Evolutionary conservation across 805 yeast species (phyloP).

Genomic region (Spathaspora hagerdaliae): DNA sequence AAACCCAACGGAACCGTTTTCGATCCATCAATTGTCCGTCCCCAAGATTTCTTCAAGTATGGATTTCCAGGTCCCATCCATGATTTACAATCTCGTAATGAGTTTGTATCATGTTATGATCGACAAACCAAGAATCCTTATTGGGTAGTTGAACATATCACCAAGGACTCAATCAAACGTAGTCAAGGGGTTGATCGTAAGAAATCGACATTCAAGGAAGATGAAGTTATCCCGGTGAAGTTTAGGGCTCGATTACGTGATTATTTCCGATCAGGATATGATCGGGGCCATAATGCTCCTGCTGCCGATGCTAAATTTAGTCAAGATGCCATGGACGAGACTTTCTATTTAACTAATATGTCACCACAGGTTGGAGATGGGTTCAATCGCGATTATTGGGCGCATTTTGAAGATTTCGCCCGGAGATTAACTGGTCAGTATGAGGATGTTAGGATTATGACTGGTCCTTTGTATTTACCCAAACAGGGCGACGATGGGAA

Average conservation of each 20-base stretch:
- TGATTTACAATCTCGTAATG: slow-evolving; percentile 69
- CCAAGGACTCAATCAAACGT: slow-evolving; percentile 59
- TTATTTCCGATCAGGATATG: slow-evolving; percentile 93
- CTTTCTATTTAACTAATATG: slow-evolving; percentile 85
- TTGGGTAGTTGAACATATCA: slow-evolving; percentile 87
- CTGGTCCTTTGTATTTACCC: slow-evolving; percentile 93
- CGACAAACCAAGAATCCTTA: slow-evolving; percentile 81
- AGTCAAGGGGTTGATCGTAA: slow-evolving; percentile 63
- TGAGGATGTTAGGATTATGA: slow-evolving; percentile 75
- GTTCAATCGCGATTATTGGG: slow-evolving; percentile 96
- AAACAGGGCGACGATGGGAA: slow-evolving; percentile 78
- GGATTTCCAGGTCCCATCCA: slow-evolving; percentile 96
- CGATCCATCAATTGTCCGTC: slow-evolving; percentile 48
- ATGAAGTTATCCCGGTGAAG: slow-evolving; percentile 68
- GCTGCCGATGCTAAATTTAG: slow-evolving; percentile 95
- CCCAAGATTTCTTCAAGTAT: slow-evolving; percentile 78
- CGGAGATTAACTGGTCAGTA: slow-evolving; percentile 72
- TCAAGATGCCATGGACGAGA: slow-evolving; percentile 92
- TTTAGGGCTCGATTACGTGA: slow-evolving; percentile 79
- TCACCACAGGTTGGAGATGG: slow-evolving; percentile 98
- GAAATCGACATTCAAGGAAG: slow-evolving; percentile 82
- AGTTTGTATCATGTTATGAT: slow-evolving; percentile 83
- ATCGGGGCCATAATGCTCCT: slow-evolving; percentile 96
- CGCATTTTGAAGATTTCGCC: slow-evolving; percentile 87
- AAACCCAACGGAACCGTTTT: slow-evolving; percentile 9